Base-by-base conservation (phyloP, 495 filamentous ascomycete species). In the Penicillium desertorum region DNA sequence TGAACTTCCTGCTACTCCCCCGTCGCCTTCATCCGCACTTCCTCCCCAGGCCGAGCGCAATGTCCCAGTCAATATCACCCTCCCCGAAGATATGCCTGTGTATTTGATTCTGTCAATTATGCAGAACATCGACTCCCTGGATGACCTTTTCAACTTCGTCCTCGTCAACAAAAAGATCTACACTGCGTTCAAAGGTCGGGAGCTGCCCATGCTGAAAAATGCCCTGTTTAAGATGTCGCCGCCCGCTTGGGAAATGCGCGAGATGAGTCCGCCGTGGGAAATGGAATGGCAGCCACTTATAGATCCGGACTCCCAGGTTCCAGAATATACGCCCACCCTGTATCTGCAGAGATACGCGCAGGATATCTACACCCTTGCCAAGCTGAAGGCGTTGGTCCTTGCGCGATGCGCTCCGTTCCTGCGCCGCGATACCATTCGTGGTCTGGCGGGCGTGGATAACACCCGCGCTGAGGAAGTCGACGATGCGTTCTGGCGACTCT, bases 401-500 rank as follows among this genome's bases (percentile, higher is more conserved):
- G 75, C 79, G 29, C 81, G 81, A 41, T 88, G 85, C 51, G 67
- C 78, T 45, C 76, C 78, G 10, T 83, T 86, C 59, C 66, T 87
- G 14, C 83, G 84, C 14, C 78, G 71, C 0, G 82, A 85, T 30
- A 86, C 84, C 0, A 75, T 83, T 6, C 67, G 69, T 9, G 84
- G 83, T 2, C 75, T 88, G 14, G 69, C 80, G 1, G 83, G 80
- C 5, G 59, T 74, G 9, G 77, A 85, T 52, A 71, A 75, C 36
- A 55, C 64, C 8, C 76, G 80, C 11, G 76, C 81, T 0, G 73
- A 76, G 45, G 78, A 81, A 52, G 76, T 87, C n/a, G 81, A 87
- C 60, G 78, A 85, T 65, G 85, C 86, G 1, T 81, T 88, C 51
- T 88, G 84, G 84, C 79, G 86, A 0, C 78, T 88, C 19, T 88